Evolutionary conservation across 2,329 filamentous ascomycete species (phyloP).

Genomic region (Dactylella cylindrospora): DNA sequence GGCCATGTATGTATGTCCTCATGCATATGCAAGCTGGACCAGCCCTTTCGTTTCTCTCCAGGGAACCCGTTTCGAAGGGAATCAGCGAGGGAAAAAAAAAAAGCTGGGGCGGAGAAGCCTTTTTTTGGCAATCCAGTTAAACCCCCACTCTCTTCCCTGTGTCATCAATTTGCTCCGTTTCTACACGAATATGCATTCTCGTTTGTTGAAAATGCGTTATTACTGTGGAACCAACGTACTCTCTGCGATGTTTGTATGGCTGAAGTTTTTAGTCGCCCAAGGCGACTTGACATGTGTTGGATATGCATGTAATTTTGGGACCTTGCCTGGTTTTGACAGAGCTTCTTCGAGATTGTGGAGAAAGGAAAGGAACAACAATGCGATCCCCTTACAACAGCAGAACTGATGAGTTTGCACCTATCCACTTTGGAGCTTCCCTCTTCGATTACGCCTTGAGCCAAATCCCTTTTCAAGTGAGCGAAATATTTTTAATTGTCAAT

Average conservation of each 20-base stretch:
- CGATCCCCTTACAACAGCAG: too few species aligned
- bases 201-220: too few species aligned
- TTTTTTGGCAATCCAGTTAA: slow-evolving; percentile 35
- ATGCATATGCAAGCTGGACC: slow-evolving; percentile 42
- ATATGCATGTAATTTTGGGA: slow-evolving; percentile 15
- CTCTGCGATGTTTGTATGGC: too few species aligned
- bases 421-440: slow-evolving; percentile 9
- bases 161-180: slow-evolving; percentile 19
- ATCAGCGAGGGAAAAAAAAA: too few species aligned
- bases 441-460: slow-evolving; percentile 8
- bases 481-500: too few species aligned
- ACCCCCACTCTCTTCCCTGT: slow-evolving; percentile 38
- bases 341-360: slow-evolving; percentile 12
- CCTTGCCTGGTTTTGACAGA: too few species aligned
- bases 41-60: slow-evolving; percentile 25
- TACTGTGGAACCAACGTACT: too few species aligned
- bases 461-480: too few species aligned
- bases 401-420: too few species aligned
- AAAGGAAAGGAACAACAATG: slow-evolving; percentile 1
- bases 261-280: slow-evolving; percentile 17
- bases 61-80: too few species aligned
- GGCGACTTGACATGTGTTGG: slow-evolving; percentile 23
- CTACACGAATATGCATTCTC: slow-evolving; percentile 18
- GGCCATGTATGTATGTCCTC: slow-evolving; percentile 8
- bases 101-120: slow-evolving; percentile 34